Base-by-base conservation (phyloP, 176 grass and related monocot species). In the Elaeis guineensis region DNA sequence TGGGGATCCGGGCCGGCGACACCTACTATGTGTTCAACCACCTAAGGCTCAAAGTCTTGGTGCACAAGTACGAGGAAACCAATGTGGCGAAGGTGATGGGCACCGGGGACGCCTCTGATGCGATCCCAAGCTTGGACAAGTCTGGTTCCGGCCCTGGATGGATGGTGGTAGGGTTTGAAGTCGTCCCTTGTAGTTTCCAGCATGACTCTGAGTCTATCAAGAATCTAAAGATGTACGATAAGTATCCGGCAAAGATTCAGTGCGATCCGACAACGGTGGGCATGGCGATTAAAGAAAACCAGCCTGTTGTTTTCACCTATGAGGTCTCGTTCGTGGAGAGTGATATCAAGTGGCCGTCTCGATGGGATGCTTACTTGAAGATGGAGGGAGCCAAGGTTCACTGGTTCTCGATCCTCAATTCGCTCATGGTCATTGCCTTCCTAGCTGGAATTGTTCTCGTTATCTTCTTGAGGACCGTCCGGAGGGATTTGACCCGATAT, bases 351-450 rank as follows among this genome's bases (percentile, higher is more conserved):
- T 89, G 86, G 86, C 86, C 86, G 3, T 89, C 86, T 8, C 56
- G 86, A 44, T 89, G 86, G 86, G 86, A 89, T 50, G 86, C 86
- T 9, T 89, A 89, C 64, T 75, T 89, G 19, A 89, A 85, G 81
- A 89, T 89, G 86, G 86, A 89, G 62, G 86, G 86, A 16, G 81
- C 86, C 52, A 89, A 89, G 86, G 86, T 89, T 69, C 86, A 89
- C 71, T 89, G 86, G 86, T 89, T 89, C 81, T 89, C 86, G 19
- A 89, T 89, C 59, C 81, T 89, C 44, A 89, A 89, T 72, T 89
- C 86, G n/a, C 78, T 89, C 2, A 89, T 89, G 86, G 86, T 89
- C 50, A 89, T 89, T 17, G 81, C 86, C 0, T 89, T 89, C 78
- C 80, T 89, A 5, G 86, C 81, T 9, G 86, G 81, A 18, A 89